phyloP scores from a whole-genome alignment of 2,329 filamentous ascomycete genomes.

The Ceratocystis eucalypticola region DNA sequence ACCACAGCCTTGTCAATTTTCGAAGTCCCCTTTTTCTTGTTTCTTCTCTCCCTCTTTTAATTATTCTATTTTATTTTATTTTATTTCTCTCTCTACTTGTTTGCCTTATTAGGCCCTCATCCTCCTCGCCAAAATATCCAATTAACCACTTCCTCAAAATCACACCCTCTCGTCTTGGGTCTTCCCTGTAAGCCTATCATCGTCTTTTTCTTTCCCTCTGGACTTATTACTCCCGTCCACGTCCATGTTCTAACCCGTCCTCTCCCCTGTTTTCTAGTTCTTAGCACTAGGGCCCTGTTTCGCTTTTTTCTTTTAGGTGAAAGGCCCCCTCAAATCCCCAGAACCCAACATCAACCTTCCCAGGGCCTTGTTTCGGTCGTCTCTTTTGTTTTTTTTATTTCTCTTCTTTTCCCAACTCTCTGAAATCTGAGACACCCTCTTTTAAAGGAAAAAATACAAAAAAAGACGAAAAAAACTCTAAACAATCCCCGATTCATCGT shows the following conservation, averaged over 20 bases:
- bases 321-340: neutral
- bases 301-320: neutral
- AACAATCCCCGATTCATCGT: neutral
- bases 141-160: neutral
- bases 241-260: neutral
- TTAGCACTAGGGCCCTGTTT: neutral
- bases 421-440: neutral
- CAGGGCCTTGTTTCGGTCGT: neutral
- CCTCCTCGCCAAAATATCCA: neutral
- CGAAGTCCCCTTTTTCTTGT: neutral
- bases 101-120: neutral
- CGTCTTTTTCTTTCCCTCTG: neutral
- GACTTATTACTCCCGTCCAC: neutral
- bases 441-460: too few species aligned
- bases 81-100: neutral
- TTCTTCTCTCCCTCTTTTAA: neutral
- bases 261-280: neutral
- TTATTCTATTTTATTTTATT: neutral
- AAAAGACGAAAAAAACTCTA: neutral
- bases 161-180: conserved; percentile 1
- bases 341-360: neutral
- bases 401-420: neutral
- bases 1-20: neutral
- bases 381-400: neutral
- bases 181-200: neutral